phyloP scores from a whole-genome alignment of 1,284 basidiomycete genomes.

The Omphalotus olearius region DNA sequence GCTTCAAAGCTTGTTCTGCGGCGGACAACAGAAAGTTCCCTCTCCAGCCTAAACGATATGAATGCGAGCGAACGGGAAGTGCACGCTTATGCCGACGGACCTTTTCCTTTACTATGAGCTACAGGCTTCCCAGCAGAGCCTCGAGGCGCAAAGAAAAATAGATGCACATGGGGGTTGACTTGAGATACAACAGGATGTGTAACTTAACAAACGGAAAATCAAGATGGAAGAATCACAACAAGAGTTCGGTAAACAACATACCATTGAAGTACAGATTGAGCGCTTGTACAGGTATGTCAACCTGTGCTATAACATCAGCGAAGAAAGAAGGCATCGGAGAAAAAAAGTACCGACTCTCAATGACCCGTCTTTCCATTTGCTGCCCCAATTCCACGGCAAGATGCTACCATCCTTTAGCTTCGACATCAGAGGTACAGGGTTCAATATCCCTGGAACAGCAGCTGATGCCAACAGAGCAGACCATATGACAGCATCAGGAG shows the following conservation, averaged over 20 bases:
- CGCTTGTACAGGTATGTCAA: conserved; percentile 92
- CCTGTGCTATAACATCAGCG: conserved; percentile 25
- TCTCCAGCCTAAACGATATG: conserved; percentile 67
- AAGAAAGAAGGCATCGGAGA: not conserved
- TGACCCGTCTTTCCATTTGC: conserved; percentile 89
- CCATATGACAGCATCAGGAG: conserved; percentile 85
- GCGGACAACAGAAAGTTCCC: conserved; percentile 95
- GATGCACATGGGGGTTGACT: conserved; percentile 95
- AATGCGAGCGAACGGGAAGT: not conserved
- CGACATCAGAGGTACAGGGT: conserved; percentile 90
- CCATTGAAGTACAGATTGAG: conserved; percentile 94
- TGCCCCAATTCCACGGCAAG: conserved; percentile 93
- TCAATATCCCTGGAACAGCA: conserved; percentile 82
- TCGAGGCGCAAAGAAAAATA: conserved; percentile 96
- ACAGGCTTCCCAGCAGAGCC: conserved; percentile 94
- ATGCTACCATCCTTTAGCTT: conserved; percentile 83
- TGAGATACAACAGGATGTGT: conserved; percentile 95
- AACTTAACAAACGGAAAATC: conserved; percentile 41
- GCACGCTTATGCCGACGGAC: conserved; percentile 28
- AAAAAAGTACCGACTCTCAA: conserved; percentile 42
- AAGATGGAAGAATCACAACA: not conserved
- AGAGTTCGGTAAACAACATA: conserved; percentile 20
- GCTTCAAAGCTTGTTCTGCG: conserved; percentile 89
- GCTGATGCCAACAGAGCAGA: conserved; percentile 77
- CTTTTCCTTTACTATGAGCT: conserved; percentile 89